Evolutionary conservation across 2,329 filamentous ascomycete genomes (phyloP), one percentile per base, ranked within the genome.

Genomic region (Scedosporium apiospermum): DNA sequence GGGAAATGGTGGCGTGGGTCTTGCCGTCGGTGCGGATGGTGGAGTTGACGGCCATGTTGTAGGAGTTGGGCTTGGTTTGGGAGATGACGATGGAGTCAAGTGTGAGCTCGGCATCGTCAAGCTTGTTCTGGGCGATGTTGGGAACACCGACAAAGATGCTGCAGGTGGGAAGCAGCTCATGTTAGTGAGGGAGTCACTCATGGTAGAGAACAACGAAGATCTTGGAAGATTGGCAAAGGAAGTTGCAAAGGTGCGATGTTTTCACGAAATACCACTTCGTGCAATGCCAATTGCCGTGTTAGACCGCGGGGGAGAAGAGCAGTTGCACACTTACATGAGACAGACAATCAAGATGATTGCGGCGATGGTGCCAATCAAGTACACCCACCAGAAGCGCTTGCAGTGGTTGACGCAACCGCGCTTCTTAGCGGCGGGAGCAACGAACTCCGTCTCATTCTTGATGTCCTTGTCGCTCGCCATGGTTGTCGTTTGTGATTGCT

Each of bases 321-420:
- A 34, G 30, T 34, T 34, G 30, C 30, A 6, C 6, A 61, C 84
- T 81, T 76, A 88, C 85, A 88, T 72, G 46, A 86, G 74, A 46
- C 82, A 76, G 18, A 88, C 79, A 44, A 85, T 75, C 14, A 88
- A 72, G 41, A 85, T 76, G 53, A 81, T 71, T 55, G 85, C 72
- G 64, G 78, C 66, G 63, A 80, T 69, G 60, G 84, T 70, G 16
- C 77, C 70, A 63, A 88, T 74, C 64, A 87, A 70, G 67, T 86
- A 78, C 65, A 78, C 68, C 85, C 85, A 88, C 86, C 85, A 88
- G 67, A 81, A 86, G 67, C 75, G 78, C 69, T 73, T 78, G 70
- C 79, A 80, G 69, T 85, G 82, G 57, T 77, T 74, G 62, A 74
- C 73, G 66, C 75, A 74, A 34, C 71, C 71, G 64, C 75, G 72